Evolutionary conservation across 257 asterid species (phyloP).

Genomic region (Solanum boliviense): DNA sequence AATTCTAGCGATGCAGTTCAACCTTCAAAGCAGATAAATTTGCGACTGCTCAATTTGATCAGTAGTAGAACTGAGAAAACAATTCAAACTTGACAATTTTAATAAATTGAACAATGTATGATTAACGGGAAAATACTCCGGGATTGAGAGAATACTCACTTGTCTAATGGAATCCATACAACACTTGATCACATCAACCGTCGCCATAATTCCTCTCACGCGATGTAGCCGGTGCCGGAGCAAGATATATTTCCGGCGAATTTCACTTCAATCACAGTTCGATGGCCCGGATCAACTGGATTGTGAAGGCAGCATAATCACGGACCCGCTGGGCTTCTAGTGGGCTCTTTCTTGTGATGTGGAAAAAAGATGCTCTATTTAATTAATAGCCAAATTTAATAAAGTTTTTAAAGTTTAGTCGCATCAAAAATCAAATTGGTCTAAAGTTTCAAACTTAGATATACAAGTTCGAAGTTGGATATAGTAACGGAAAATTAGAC

Average conservation of each 20-base stretch:
- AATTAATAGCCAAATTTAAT: not conserved
- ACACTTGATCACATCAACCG: slow-evolving; percentile 78
- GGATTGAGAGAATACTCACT: slow-evolving; percentile 16
- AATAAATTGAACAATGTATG: not conserved
- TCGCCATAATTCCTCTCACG: slow-evolving; percentile 22
- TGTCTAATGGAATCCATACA: slow-evolving; percentile 85
- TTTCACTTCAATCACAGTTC: not conserved
- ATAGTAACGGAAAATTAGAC: not conserved
- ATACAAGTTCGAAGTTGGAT: not conserved
- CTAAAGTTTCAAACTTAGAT: not conserved
- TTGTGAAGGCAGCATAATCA: not conserved
- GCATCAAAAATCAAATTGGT: not conserved
- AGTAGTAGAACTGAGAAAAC: not conserved
- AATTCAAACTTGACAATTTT: not conserved
- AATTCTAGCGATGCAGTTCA: not conserved
- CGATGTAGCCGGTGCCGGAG: not conserved
- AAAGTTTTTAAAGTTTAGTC: not conserved
- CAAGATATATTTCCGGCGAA: not conserved
- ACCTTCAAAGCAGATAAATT: not conserved
- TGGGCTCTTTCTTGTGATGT: not conserved
- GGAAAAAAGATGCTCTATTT: not conserved
- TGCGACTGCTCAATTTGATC: not conserved
- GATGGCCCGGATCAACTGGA: not conserved
- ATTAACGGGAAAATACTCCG: not conserved
- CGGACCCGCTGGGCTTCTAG: not conserved